phyloP scores from a whole-genome alignment of 2,329 filamentous ascomycete genomes.

The Cercospora zeina region DNA sequence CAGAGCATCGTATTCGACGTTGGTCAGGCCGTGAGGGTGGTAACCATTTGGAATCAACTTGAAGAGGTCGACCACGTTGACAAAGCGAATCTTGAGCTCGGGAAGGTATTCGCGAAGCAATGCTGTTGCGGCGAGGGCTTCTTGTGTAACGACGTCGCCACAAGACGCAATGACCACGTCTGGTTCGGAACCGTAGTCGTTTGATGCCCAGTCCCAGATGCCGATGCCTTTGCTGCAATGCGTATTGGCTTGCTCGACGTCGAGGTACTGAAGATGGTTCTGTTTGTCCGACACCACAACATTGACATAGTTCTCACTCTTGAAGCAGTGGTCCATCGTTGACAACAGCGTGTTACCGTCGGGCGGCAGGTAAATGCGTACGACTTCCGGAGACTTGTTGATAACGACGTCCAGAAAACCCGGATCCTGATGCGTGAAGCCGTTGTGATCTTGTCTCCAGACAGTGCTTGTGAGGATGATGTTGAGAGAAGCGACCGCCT shows the following conservation, averaged over 20 bases:
- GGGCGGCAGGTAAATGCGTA: conserved; percentile 77
- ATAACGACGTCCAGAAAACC: conserved; percentile 77
- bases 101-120: conserved; percentile 71
- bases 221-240: conserved; percentile 78
- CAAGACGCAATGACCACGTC: conserved; percentile 75
- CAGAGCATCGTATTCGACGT: conserved; percentile 65
- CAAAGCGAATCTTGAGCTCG: conserved; percentile 71
- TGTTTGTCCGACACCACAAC: conserved; percentile 80
- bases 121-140: conserved; percentile 72
- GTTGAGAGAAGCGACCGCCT: conserved; percentile 72
- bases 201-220: conserved; percentile 76
- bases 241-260: conserved; percentile 68
- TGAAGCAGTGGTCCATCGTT: conserved; percentile 73
- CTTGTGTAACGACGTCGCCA: conserved; percentile 72
- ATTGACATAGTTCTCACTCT: conserved; percentile 75
- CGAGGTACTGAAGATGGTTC: conserved; percentile 72
- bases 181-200: conserved; percentile 66
- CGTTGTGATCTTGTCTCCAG: conserved; percentile 81
- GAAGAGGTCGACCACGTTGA: conserved; percentile 80
- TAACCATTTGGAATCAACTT: conserved; percentile 69
- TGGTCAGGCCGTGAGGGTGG: conserved; percentile 71
- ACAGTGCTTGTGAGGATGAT: conserved; percentile 76
- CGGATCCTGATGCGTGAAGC: conserved; percentile 79
- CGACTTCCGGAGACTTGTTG: conserved; percentile 77
- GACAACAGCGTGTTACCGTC: conserved; percentile 77